These are phyloP conservation scores for Helianthus tuberosus DNA, from an alignment of 129 eudicot genomes.

Conservation along the genomic window DNA sequence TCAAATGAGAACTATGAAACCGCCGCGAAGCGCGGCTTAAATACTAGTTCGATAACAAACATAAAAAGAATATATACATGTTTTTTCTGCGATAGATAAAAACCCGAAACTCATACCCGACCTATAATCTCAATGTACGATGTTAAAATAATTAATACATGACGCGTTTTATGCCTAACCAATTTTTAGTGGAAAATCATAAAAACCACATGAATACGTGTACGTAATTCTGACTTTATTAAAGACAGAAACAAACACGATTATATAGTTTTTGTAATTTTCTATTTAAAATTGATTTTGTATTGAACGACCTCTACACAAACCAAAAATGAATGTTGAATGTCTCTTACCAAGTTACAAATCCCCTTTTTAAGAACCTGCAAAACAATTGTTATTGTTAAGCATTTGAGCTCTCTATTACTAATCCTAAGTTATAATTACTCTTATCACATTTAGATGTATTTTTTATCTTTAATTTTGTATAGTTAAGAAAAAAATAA, in stretches of 20 bases:
- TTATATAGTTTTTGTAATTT: too few species aligned
- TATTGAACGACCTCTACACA: too few species aligned
- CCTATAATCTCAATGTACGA: background rate
- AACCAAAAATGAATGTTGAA: conserved; percentile 2
- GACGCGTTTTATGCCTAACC: too few species aligned
- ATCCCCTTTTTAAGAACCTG: conserved; percentile 59
- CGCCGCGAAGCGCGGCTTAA: too few species aligned
- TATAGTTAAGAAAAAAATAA: background rate
- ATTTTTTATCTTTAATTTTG: background rate
- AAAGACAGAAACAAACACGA: too few species aligned
- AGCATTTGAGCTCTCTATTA: background rate
- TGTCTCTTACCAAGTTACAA: conserved; percentile 22
- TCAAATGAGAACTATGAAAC: too few species aligned
- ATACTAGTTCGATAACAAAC: background rate
- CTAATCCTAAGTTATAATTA: too few species aligned
- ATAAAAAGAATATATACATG: background rate
- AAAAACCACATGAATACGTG: too few species aligned
- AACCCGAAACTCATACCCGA: conserved; percentile 4
- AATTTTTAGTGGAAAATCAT: too few species aligned
- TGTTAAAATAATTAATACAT: background rate
- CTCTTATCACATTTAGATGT: too few species aligned
- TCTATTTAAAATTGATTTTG: too few species aligned
- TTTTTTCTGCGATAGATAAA: conserved; percentile 12
- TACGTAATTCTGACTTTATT: too few species aligned
- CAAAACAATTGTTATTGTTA: conserved; percentile 1